Conservation (phyloP, 1,284 basidiomycete species). For the Rhodotorula sp. region DNA sequence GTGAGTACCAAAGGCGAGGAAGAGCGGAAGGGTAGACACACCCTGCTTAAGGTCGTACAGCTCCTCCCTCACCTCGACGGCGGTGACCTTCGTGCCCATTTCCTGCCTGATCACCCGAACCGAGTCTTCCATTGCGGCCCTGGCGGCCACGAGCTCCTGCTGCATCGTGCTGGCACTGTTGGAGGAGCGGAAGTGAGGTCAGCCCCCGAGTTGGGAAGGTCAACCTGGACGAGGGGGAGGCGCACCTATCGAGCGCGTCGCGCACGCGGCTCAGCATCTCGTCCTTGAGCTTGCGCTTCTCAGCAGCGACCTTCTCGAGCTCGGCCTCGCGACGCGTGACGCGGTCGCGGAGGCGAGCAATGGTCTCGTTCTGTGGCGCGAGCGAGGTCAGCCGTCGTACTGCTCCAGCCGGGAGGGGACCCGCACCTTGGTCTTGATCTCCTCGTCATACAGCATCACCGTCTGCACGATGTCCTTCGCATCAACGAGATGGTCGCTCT, state of each 20-base stretch:
- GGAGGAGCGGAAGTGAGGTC: no score
- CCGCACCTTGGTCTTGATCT: background rate
- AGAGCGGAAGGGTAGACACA: background rate
- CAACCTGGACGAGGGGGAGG: background rate
- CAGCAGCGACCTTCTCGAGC: background rate
- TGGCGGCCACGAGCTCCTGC: background rate
- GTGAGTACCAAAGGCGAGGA: no score
- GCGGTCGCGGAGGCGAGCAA: background rate
- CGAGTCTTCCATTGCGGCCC: background rate
- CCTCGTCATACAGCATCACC: no score
- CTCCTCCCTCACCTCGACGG: background rate
- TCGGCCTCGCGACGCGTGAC: background rate
- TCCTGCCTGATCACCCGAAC: background rate
- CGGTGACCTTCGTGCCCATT: background rate
- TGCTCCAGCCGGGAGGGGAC: background rate
- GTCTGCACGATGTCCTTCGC: background rate
- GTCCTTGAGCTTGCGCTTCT: slow-evolving; percentile 8
- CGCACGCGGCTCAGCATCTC: background rate
- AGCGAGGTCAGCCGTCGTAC: background rate
- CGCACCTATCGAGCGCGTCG: background rate
- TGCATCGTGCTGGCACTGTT: background rate
- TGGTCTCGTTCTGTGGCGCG: background rate
- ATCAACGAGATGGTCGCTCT: background rate
- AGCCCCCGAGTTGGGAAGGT: slow-evolving; percentile 14
- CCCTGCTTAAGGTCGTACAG: background rate